Conservation (phyloP, 2,329 filamentous ascomycete genomes). For the Hypoxylon sp. region DNA sequence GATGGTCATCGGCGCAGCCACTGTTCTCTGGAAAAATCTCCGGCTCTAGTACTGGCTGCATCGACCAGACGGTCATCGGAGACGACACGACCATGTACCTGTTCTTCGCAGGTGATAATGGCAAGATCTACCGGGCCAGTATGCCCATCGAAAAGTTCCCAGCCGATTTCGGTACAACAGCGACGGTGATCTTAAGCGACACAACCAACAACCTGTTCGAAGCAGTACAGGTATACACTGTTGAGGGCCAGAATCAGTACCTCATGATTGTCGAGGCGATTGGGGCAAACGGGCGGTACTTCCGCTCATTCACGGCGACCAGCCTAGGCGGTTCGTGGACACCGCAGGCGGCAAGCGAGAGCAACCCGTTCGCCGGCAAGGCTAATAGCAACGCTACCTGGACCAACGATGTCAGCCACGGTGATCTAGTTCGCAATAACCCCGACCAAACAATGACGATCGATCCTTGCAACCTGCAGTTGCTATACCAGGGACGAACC, state of each 20-base stretch:
- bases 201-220: constrained; percentile 72
- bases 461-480: constrained; percentile 74
- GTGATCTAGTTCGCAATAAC: constrained; percentile 70
- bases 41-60: constrained; percentile 66
- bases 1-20: constrained; percentile 68
- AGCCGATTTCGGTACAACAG: constrained; percentile 68
- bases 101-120: constrained; percentile 78
- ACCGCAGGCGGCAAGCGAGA: constrained; percentile 68
- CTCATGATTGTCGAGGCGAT: constrained; percentile 78
- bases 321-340: constrained; percentile 72
- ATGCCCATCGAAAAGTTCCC: constrained; percentile 76
- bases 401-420: constrained; percentile 78
- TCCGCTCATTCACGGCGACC: constrained; percentile 75
- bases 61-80: constrained; percentile 76
- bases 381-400: constrained; percentile 75
- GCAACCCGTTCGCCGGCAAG: constrained; percentile 75
- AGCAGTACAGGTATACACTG: constrained; percentile 75
- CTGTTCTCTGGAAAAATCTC: constrained; percentile 71
- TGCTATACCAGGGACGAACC: constrained; percentile 73
- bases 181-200: constrained; percentile 67
- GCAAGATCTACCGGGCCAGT: constrained; percentile 74
- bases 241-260: constrained; percentile 69
- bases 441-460: constrained; percentile 74
- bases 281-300: constrained; percentile 71
- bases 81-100: constrained; percentile 74